phyloP scores from a whole-genome alignment of 805 yeast genomes.

The Groenewaldozyma tartarivorans region DNA sequence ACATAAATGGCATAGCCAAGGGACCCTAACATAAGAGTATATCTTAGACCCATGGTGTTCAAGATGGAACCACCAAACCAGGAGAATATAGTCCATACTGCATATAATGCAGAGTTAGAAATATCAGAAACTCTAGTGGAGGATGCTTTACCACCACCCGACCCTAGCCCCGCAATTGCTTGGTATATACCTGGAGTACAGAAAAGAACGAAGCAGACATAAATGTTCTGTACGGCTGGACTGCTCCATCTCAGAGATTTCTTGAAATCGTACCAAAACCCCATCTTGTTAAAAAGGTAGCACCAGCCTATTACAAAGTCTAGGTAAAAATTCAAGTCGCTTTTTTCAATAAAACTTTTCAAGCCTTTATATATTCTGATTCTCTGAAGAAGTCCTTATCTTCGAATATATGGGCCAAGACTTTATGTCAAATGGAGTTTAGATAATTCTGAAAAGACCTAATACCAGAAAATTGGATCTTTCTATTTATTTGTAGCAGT shows the following conservation, averaged over 20 bases:
- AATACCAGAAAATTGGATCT: too few relatives aligned
- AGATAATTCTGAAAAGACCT: too few relatives aligned
- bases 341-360: too few relatives aligned
- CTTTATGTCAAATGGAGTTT: too few relatives aligned
- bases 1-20: constrained; percentile 41
- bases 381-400: too few relatives aligned
- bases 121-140: constrained; percentile 18
- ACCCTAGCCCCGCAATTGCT: constrained; percentile 23
- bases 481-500: too few relatives aligned
- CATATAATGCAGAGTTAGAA: constrained; percentile 23
- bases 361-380: too few relatives aligned
- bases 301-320: too few relatives aligned
- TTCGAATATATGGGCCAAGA: too few relatives aligned
- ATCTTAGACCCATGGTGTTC: constrained; percentile 14
- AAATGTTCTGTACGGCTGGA: constrained; percentile 11
- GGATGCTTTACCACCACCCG: constrained; percentile 23
- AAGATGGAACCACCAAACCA: constrained; percentile 24
- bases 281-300: too few relatives aligned
- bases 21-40: constrained; percentile 38
- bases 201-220: constrained; percentile 14
- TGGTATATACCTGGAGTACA: constrained; percentile 25
- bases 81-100: constrained; percentile 21
- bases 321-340: too few relatives aligned
- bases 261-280: too few relatives aligned
- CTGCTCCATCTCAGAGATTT: constrained; percentile 8